Evolutionary conservation across 352 stramenopile species (phyloP), one percentile per base, ranked within the genome.

Genomic region (Pythium sukuiense): DNA sequence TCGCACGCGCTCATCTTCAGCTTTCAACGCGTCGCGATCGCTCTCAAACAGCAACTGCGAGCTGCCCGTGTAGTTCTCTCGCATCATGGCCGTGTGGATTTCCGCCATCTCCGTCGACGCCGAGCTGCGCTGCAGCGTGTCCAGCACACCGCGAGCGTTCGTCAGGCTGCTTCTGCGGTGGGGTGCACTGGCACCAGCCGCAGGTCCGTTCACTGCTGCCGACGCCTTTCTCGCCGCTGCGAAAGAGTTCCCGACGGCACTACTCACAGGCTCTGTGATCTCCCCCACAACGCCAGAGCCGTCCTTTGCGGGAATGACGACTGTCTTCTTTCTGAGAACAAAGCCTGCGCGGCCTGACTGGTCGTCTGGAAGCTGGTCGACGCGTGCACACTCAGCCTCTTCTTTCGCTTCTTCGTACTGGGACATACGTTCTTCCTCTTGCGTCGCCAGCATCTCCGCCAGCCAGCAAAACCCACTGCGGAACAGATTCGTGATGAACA

Each of bases 401-500:
- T 20, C 52, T 16, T 61, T 0, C 20, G 20, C 46, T 26, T 16
- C 41, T 16, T 55, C 27, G n/a, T 5, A 27, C 8, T 14, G 2
- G 5, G 52, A 18, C 11, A 33, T 41, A 5, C 1, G 8, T 14
- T 69, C 55, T 6, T 37, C 16, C 24, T 70, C 32, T 32, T 45
- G 6, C 18, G 24, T 55, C 1, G 45, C 16, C 14, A 70, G 35
- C 45, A 88, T 88, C 39, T 92, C 83, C 1, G 59, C 77, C 0
- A 92, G 67, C 79, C 79, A 92, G 56, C 74, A 92, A 61, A 74
- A 89, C 46, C 79, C 87, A 0, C 60, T 76, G 1, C 83, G 79
- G 16, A 92, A 78, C 16, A 89, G 59, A 59, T 89, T 89, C 14
- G 61, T 55, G n/a, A 90, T 35, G 9, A 92, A 81, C 13, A 92